Base-by-base conservation (phyloP, 1,139 yeast genomes). In the Arxiozyma heterogenica region DNA sequence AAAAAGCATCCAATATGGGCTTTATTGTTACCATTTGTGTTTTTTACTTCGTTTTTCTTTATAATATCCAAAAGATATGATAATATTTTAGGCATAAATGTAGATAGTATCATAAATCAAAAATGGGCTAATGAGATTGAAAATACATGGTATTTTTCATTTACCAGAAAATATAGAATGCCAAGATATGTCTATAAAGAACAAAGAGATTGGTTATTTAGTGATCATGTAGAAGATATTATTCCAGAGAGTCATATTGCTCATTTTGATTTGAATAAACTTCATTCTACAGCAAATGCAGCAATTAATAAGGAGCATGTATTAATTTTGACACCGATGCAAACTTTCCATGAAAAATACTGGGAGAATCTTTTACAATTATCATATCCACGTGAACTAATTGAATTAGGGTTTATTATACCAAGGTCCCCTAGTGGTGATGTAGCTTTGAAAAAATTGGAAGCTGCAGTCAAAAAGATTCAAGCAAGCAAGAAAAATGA, bases 321-420 rank as follows among this genome's bases (percentile, higher is more conserved):
- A 41, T 76, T 93, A 67, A 81, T 86, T 59, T 78, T 87, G 70
- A 83, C 97, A 2, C 98, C 98, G 47, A 82, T 93, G 81, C 85
- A 95, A 50, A 80, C 82, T 60, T 93, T 93, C 67, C 82, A 86
- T 67, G 82, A 83, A 23, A 85, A 81, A 62, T 93, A 90, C 73
- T 93, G 98, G 98, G 80, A 80, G 45, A 93, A 93, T 68, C 71
- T 93, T 58, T 71, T 85, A 58, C 76, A 77, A 60, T 73, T 93
- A 64, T 75, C 82, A 20, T 93, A 93, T 69, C 98, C 96, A 56
- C 88, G 93, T 69, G 82, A 81, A 49, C 78, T 88, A 61, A 77
- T 91, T 51, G 95, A 91, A 60, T 76, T 93, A 55, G 98, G 98
- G 0, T 91, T 93, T 67, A 91, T 93, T 52, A 78, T 91, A 50